Evolutionary conservation across 805 yeast genomes (phyloP), one percentile per base, ranked within the genome.

Genomic region (Scheffersomyces amazonensis): DNA sequence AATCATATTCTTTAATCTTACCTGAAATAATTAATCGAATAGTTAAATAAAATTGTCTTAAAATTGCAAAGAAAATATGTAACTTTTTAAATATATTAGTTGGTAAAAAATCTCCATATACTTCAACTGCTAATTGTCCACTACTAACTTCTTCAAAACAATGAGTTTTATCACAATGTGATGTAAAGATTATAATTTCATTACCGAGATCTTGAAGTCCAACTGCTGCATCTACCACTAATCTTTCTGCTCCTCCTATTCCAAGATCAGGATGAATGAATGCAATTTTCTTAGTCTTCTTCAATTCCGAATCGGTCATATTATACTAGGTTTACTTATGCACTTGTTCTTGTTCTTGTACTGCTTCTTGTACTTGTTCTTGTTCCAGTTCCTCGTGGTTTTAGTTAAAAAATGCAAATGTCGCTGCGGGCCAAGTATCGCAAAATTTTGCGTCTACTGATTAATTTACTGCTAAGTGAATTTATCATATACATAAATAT

Each of bases 261-360:
- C 99, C 99, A 37, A 93, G 66, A 63, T 93, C 99, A 0, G 99
- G 99, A 56, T 93, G 99, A 4, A 93, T 64, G 50, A 93, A 87
- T 1, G 96, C 96, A 24, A 91, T 73, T 42, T 71, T 79, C 73
- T 40, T 49, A 19, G 34, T 5, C 25, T 36, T 18, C 12, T 12
- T 27, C 8, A 15, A 5, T 6, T 24, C 27, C 13, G 8, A 13
- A 12, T 8, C 27, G n/a, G 27, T 9, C 27, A 24, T 24, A 24
- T 5, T 24, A n/a, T n/a, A n/a, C n/a, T n/a, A n/a, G n/a, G n/a
- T n/a, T n/a, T n/a, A n/a, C n/a, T n/a, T n/a, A n/a, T n/a, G n/a
- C n/a, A n/a, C n/a, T n/a, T n/a, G n/a, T n/a, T n/a, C n/a, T n/a
- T n/a, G n/a, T n/a, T n/a, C n/a, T n/a, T n/a, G n/a, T n/a, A n/a